Evolutionary conservation across 108 stramenopile species (phyloP).

Genomic region (Nannochloropsis gaditana): DNA sequence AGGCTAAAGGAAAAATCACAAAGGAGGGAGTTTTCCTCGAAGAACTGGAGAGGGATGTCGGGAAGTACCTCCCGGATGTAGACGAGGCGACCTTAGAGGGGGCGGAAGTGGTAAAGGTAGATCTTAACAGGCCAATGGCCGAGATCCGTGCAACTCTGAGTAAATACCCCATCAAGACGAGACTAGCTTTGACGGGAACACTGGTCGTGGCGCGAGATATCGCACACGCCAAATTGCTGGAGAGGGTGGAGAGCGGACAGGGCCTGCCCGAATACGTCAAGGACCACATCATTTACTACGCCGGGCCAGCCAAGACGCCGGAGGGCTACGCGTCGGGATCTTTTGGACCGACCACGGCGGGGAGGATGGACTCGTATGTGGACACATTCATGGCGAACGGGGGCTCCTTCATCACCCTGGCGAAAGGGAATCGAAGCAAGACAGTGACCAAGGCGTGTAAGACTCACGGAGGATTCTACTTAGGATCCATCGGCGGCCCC

Average conservation of each 20-base stretch:
- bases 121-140: constrained; percentile 80
- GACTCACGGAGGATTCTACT: constrained; percentile 88
- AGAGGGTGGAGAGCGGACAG: constrained; percentile 78
- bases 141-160: constrained; percentile 70
- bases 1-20: constrained; percentile 84
- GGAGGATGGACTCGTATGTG: constrained; percentile 94
- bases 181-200: constrained; percentile 78
- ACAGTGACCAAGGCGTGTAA: constrained; percentile 89
- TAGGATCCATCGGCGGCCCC: constrained; percentile 91
- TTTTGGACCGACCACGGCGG: constrained; percentile 93
- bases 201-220: constrained; percentile 93
- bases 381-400: constrained; percentile 83
- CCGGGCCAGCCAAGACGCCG: constrained; percentile 90
- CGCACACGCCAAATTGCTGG: constrained; percentile 89
- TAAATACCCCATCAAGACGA: constrained; percentile 72
- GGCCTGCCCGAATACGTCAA: constrained; percentile 90
- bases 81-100: constrained; percentile 48
- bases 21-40: constrained; percentile 90
- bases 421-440: constrained; percentile 71
- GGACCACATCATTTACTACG: constrained; percentile 90
- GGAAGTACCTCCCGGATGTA: constrained; percentile 84
- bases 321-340: constrained; percentile 87
- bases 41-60: constrained; percentile 77
- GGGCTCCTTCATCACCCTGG: constrained; percentile 80
- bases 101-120: constrained; percentile 66